Evolutionary conservation across 306 rosid genomes (phyloP), one percentile per base, ranked within the genome.

Genomic region (Vicia faba): DNA sequence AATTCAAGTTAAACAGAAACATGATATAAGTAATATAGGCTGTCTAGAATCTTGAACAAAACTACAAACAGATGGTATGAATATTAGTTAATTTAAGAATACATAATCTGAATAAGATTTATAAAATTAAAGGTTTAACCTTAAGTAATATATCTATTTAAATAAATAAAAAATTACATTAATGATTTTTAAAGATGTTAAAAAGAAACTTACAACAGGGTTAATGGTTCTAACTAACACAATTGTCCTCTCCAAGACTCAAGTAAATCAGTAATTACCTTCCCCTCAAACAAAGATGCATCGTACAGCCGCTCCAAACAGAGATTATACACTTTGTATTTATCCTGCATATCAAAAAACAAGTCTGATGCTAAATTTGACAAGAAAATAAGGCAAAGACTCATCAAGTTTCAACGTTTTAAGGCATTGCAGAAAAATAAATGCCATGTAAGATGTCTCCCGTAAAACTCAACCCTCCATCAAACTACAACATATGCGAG

Each of bases 251-350:
- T 20, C 43, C 10, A 45, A 74, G 75, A 64, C 62, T 16, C 16
- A 1, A 40, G 70, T 53, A 45, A 75, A 69, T 70, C 25, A 64
- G 16, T 69, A 78, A 90, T 15, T 81, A 90, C 99, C 97, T 95
- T 95, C 78, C 97, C 97, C 88, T 95, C 97, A 69, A 90, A 87
- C 80, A 95, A 63, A 25, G 97, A 90, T 38, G 97, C 99, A 73
- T 95, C 97, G 78, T 95, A 95, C 53, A 95, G 85, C 88, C 99
- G 81, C 88, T 95, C 99, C 12, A 95, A 90, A 81, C 99, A 95
- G 44, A 90, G 99, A 73, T 95, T 95, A 77, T 95, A 90, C 11
- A 95, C 99, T 81, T 95, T 95, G 88, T 95, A 95, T 75, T 91
- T 91, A 20, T 39, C 96, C 99, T 90, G 91, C 76, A 76, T 28